Evolutionary conservation across 176 grass and related monocot species (phyloP).

Genomic region (Tillandsia leiboldiana): DNA sequence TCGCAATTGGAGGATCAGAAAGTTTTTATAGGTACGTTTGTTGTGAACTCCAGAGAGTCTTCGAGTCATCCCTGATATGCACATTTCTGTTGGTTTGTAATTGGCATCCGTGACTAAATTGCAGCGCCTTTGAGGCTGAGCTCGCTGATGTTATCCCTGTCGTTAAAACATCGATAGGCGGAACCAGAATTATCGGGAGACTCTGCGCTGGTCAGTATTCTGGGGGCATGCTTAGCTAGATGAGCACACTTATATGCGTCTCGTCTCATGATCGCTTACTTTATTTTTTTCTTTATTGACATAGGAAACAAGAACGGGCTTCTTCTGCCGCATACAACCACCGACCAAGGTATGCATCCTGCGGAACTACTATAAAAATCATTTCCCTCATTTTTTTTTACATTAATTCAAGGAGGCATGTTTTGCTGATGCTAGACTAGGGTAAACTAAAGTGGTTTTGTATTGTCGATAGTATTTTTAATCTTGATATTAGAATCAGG

Average conservation of each 20-base stretch:
- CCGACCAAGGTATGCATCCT: slow-evolving; percentile 62
- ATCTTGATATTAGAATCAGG: background rate
- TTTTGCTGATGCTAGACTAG: background rate
- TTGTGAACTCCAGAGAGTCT: no score
- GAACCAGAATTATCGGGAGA: slow-evolving; percentile 78
- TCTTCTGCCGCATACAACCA: slow-evolving; percentile 89
- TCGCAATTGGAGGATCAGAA: slow-evolving; percentile 93
- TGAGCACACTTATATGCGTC: background rate
- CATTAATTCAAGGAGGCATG: background rate
- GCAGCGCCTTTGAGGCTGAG: slow-evolving; percentile 81
- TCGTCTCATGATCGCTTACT: background rate
- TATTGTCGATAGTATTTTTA: background rate
- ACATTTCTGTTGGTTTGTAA: background rate
- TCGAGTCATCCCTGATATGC: background rate
- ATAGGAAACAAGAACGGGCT: slow-evolving; percentile 98
- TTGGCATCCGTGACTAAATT: slow-evolving; percentile 11
- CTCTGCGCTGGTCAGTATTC: slow-evolving; percentile 67
- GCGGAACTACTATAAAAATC: no score
- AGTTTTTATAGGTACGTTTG: slow-evolving; percentile 79
- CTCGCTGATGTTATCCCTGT: slow-evolving; percentile 79
- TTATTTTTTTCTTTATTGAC: slow-evolving; percentile 8
- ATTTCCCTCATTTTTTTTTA: no score
- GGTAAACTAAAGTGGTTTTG: background rate
- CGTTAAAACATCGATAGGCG: slow-evolving; percentile 84
- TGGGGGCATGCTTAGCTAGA: background rate